Evolutionary conservation across 2,329 filamentous ascomycete genomes (phyloP).

Genomic region (Knufia fluminis): DNA sequence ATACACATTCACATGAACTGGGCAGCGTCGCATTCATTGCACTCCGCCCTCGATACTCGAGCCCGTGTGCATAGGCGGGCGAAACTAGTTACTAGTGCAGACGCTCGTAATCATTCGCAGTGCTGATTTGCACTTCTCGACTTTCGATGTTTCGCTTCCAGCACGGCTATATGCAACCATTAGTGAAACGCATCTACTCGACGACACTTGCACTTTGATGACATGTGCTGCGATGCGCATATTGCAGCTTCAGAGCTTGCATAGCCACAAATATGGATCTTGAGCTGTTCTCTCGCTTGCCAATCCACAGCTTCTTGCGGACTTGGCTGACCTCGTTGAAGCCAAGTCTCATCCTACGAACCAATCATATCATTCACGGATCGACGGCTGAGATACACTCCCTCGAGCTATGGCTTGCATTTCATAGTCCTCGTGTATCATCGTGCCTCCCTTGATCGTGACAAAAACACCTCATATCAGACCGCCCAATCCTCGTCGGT

Average conservation of each 20-base stretch:
- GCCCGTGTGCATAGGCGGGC: too few relatives aligned
- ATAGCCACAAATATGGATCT: neutral
- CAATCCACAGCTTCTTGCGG: neutral
- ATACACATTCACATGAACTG: too few relatives aligned
- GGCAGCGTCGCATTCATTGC: too few relatives aligned
- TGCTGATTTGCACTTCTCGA: too few relatives aligned
- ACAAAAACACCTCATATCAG: neutral
- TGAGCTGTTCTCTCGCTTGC: neutral
- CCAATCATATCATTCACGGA: neutral
- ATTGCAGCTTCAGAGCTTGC: neutral
- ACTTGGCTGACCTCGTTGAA: neutral
- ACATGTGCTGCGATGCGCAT: too few relatives aligned
- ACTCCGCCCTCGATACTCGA: too few relatives aligned
- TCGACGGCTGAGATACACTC: neutral
- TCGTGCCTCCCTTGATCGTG: neutral
- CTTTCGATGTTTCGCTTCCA: too few relatives aligned
- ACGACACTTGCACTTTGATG: too few relatives aligned
- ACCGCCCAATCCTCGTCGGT: neutral
- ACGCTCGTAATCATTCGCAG: too few relatives aligned
- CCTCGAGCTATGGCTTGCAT: neutral
- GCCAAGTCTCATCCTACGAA: neutral
- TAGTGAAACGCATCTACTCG: too few relatives aligned
- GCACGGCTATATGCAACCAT: too few relatives aligned
- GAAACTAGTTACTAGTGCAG: too few relatives aligned
- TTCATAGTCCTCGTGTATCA: neutral